phyloP scores from a whole-genome alignment of 2,329 filamentous ascomycete genomes.

The Orbilia javanica region DNA sequence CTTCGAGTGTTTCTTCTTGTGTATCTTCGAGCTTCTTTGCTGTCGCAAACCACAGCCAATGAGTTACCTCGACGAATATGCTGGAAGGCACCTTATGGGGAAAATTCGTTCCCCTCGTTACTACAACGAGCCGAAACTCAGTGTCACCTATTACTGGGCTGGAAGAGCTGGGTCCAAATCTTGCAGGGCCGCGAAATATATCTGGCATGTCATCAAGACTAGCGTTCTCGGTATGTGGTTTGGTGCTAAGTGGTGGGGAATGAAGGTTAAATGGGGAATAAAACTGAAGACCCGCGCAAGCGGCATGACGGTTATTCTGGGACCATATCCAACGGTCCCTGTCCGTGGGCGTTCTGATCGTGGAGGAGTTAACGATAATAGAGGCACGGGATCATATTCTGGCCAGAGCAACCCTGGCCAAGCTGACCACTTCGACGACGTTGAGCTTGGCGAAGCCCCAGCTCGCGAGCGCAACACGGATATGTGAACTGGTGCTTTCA shows the following conservation, averaged over 20 bases:
- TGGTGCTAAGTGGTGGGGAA: slow-evolving; percentile 17
- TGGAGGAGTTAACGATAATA: neutral
- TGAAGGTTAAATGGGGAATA: slow-evolving; percentile 12
- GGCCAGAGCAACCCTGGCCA: neutral
- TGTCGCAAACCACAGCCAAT: slow-evolving; percentile 9
- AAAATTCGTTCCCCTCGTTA: slow-evolving; percentile 12
- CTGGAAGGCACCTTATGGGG: neutral
- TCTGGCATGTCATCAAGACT: slow-evolving; percentile 8
- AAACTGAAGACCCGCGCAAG: slow-evolving; percentile 5
- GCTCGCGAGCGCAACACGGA: neutral
- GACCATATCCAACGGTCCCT: neutral
- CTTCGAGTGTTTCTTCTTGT: slow-evolving; percentile 6
- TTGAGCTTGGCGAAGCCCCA: neutral
- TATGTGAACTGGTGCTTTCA: neutral
- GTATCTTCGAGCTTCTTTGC: neutral
- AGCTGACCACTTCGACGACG: neutral
- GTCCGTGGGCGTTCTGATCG: neutral
- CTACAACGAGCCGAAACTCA: slow-evolving; percentile 24
- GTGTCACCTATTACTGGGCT: slow-evolving; percentile 28
- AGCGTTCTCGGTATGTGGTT: slow-evolving; percentile 25
- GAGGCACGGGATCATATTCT: neutral
- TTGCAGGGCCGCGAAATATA: neutral
- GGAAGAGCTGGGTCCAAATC: neutral
- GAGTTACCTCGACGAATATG: neutral
- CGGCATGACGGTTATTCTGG: neutral